Percentiles rank a stretch among this genome's conserved stretches.
Evolutionary conservation across 2,329 filamentous ascomycete species (phyloP).

Genomic region (Fusarium chlamydosporum): DNA sequence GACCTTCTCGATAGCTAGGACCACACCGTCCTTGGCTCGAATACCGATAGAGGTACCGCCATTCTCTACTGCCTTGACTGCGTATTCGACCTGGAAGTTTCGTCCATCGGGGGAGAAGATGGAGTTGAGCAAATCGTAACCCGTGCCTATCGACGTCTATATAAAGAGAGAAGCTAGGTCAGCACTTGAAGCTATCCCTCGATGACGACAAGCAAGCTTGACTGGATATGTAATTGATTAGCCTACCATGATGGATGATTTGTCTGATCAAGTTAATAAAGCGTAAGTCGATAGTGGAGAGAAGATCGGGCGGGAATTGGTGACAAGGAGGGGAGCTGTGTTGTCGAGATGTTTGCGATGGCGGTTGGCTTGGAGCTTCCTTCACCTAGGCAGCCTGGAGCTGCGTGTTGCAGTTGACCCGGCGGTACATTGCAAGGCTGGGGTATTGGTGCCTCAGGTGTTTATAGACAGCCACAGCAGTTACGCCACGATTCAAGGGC

Average conservation of each 20-base stretch:
- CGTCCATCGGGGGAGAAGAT: slow-evolving; percentile 99
- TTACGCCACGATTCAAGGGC: slow-evolving; percentile 8
- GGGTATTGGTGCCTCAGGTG: slow-evolving; percentile 53
- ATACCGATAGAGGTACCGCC: slow-evolving; percentile 97
- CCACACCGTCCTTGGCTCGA: slow-evolving; percentile 95
- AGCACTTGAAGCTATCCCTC: slow-evolving; percentile 48
- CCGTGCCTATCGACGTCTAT: slow-evolving; percentile 99
- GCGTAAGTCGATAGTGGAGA: slow-evolving; percentile 12
- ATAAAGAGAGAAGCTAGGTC: slow-evolving; percentile 38
- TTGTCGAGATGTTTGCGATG: slow-evolving; percentile 41
- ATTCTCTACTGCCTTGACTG: slow-evolving; percentile 98
- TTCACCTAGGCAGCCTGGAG: slow-evolving; percentile 61
- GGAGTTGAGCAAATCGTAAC: slow-evolving; percentile 99
- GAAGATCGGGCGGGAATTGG: slow-evolving; percentile 25
- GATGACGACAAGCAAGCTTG: slow-evolving; percentile 42
- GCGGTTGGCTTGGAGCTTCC: slow-evolving; percentile 54
- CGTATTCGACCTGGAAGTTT: slow-evolving; percentile 99
- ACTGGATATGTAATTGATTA: slow-evolving; percentile 18
- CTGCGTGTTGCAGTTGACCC: slow-evolving; percentile 56
- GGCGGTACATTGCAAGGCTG: slow-evolving; percentile 48
- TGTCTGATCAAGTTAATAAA: slow-evolving; percentile 34
- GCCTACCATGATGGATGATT: slow-evolving; percentile 54
- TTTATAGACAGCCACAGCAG: slow-evolving; percentile 9
- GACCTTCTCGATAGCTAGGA: slow-evolving; percentile 97
- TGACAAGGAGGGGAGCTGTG: slow-evolving; percentile 37